phyloP scores from a whole-genome alignment of 2,329 filamentous ascomycete species.

The Colletotrichum tamarilloi region DNA sequence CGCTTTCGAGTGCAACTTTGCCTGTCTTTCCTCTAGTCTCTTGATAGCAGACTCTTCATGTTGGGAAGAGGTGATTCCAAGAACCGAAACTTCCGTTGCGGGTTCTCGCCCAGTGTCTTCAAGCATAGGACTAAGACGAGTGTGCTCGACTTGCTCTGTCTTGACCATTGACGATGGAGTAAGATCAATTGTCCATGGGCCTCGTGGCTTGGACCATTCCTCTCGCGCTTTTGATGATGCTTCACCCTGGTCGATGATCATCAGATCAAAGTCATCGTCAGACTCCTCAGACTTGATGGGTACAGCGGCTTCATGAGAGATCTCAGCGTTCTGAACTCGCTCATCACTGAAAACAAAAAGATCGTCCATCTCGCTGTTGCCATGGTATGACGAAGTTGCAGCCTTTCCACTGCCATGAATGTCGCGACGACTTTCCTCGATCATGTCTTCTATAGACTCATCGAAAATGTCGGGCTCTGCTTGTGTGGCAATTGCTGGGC shows the following conservation, averaged over 20 bases:
- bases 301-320: background rate
- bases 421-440: background rate
- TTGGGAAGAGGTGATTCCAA: too few relatives aligned
- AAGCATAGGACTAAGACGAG: too few relatives aligned
- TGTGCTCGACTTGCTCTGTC: background rate
- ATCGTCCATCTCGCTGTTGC: background rate
- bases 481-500: too few relatives aligned
- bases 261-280: background rate
- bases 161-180: background rate
- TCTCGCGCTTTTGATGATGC: background rate
- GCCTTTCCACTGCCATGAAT: accelerated
- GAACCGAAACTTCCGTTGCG: too few relatives aligned
- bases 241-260: background rate
- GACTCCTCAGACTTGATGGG: background rate
- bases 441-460: background rate
- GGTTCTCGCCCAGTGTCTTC: too few relatives aligned
- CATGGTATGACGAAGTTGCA: background rate
- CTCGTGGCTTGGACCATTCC: background rate
- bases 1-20: too few relatives aligned
- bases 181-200: background rate
- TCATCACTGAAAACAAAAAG: background rate
- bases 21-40: too few relatives aligned
- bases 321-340: background rate
- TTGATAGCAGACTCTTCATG: too few relatives aligned
- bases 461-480: background rate